These are phyloP conservation scores for Botrytis pseudocinerea DNA, from an alignment of 2,329 filamentous ascomycete species.

Conservation along the genomic window DNA sequence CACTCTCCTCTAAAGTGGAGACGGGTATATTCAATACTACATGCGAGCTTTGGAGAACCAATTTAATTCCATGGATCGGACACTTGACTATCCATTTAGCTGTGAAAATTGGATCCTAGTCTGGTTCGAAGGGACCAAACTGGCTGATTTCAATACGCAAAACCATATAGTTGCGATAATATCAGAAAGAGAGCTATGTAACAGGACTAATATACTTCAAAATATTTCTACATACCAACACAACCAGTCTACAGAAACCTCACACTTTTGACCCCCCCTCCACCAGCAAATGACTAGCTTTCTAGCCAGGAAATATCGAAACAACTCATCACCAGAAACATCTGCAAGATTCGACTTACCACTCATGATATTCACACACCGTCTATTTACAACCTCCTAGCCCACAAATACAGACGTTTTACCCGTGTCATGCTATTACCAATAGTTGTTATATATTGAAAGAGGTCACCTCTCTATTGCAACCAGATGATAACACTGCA, in stretches of 20 bases:
- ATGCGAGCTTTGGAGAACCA: neutral
- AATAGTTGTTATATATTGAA: neutral
- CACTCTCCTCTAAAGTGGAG: neutral
- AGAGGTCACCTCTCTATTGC: neutral
- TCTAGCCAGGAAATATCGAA: neutral
- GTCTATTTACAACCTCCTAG: too few relatives aligned
- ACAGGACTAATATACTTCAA: neutral
- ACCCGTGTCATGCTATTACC: too few relatives aligned
- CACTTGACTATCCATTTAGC: neutral
- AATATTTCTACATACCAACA: neutral
- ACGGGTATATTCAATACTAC: neutral
- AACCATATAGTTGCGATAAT: neutral
- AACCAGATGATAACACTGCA: neutral
- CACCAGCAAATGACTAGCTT: neutral
- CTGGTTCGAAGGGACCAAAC: neutral
- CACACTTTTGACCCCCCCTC: neutral
- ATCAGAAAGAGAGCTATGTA: neutral
- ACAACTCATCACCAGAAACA: neutral
- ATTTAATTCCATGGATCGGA: fast-evolving
- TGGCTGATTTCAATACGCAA: neutral
- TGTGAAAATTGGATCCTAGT: neutral
- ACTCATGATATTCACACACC: too few relatives aligned
- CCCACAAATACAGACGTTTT: neutral
- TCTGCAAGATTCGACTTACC: neutral
- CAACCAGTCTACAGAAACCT: too few relatives aligned